Percentiles rank a stretch among this genome's conserved stretches.
phyloP scores from a whole-genome alignment of 2,329 filamentous ascomycete genomes.

The Penicillium sp. region DNA sequence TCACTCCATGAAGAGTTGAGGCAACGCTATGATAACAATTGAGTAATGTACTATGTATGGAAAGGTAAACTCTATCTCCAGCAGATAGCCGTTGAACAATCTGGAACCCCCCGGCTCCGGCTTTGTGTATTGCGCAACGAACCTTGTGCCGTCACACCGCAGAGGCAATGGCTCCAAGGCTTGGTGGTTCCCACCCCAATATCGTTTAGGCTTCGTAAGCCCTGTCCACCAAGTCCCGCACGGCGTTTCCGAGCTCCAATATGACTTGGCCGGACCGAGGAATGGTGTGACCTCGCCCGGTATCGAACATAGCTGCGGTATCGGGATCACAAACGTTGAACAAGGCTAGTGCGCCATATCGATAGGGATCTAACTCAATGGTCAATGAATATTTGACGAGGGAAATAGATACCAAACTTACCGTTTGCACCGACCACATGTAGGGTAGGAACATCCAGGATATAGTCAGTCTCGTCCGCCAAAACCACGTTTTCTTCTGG shows the following conservation, averaged over 20 bases:
- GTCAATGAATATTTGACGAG: neutral
- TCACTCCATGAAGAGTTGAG: neutral
- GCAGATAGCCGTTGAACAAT: neutral
- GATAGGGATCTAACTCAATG: slow-evolving; percentile 54
- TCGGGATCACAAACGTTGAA: slow-evolving; percentile 65
- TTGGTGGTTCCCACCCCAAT: neutral
- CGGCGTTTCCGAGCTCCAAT: slow-evolving; percentile 18
- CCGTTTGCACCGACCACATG: slow-evolving; percentile 41
- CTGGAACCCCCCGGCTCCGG: neutral
- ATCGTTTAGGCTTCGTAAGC: neutral
- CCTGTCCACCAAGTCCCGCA: slow-evolving; percentile 17
- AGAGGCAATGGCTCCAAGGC: neutral
- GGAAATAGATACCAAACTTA: slow-evolving; percentile 20
- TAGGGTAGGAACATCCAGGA: slow-evolving; percentile 43
- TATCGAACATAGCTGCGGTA: slow-evolving; percentile 62
- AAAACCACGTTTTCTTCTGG: slow-evolving; percentile 36
- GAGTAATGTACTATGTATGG: neutral
- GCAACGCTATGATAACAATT: neutral
- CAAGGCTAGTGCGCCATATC: slow-evolving; percentile 61
- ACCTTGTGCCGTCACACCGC: neutral
- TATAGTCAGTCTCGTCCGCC: slow-evolving; percentile 42
- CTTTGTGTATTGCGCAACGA: neutral
- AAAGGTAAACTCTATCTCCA: neutral
- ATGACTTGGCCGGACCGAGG: slow-evolving; percentile 44
- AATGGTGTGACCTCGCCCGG: slow-evolving; percentile 65